Evolutionary conservation across 805 yeast genomes (phyloP), one percentile per base, ranked within the genome.

Genomic region (Zygosaccharomyces pseudorouxii): DNA sequence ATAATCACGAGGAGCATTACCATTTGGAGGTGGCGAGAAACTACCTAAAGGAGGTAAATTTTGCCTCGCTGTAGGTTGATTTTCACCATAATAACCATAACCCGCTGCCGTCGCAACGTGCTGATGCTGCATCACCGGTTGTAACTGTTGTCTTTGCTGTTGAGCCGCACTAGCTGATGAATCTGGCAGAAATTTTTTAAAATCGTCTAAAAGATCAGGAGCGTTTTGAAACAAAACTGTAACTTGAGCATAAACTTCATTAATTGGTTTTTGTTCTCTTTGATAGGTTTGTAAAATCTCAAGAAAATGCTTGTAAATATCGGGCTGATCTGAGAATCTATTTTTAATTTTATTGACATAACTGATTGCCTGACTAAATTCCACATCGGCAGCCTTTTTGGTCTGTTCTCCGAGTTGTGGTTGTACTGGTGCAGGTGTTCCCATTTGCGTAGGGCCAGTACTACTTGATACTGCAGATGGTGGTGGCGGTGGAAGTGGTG

Each of bases 271-370:
- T 63, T 89, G 95, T 63, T 92, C 99, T 55, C 95, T 81, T 71
- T 93, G 99, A 65, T 92, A 93, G 40, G 97, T 92, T 67, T 93
- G 99, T 58, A 93, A 73, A 49, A 92, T 93, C 66, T 93, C 99
- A 68, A 95, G 73, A 58, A 93, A 93, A 58, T 84, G 89, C 70
- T 93, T 93, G 73, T 93, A 93, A 49, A 90, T 89, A 60, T 92
- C 97, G 0, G 99, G 99, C 67, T 90, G 96, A 60, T 82, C 79
- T 18, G 95, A 86, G 67, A 89, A 93, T 53, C 98, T 79, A 48
- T 89, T 90, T 67, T 95, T 95, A 64, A 93, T 93, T 70, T 90
- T 89, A 72, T 93, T 93, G 51, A 93, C 99, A 62, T 93, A 93
- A 57, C 84, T 85, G 54, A 93, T 93, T 16, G 99, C 99, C 66